Base-by-base conservation (phyloP, 73 alveolate species). In the Uronychia setigera region DNA sequence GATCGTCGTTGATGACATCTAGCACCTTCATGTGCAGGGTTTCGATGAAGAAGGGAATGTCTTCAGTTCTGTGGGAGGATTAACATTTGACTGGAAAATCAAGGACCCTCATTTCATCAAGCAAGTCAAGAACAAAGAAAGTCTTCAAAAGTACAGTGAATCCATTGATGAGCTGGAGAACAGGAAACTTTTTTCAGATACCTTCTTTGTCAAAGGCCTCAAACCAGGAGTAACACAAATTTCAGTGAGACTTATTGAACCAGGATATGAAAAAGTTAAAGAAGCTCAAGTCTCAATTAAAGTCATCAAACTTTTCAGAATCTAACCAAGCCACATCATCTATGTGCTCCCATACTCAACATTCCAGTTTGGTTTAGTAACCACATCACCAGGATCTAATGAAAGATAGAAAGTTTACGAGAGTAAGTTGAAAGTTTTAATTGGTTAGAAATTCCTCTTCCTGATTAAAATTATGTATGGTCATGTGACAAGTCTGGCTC, bases 31-130 rank as follows among this genome's bases (percentile, higher is more conserved):
- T 59, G 97, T 95, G 26, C 88, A 84, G 57, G 98, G 98, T 57
- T 94, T 88, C 80, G 99, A 96, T 91, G 95, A 91, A 25, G 92
- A 90, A 78, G 98, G 98, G 26, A 96, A 96, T 87, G 91, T 96
- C 29, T 96, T 96, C 90, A 79, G 93, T 60, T 84, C 97, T 76
- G 78, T 96, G 32, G 97, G 93, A 82, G 99, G 99, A 33, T 92
- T 95, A 86, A 88, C 92, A 77, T 96, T 96, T 85, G 93, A 93
- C 32, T 96, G 99, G 99, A 92, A 83, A 59, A 96, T 96, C 0
- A 89, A 83, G 29, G 98, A 98, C 58, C 80, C 91, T 78, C 94
- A 94, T 74, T 81, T 78, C 80, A 91, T 94, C 57, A 94, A 93
- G 86, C 78, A 93, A 32, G 90, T 92, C 29, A 84, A 83, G 60